Conservation (phyloP, 2,329 filamentous ascomycete species). For the Chaetomium sp. region DNA sequence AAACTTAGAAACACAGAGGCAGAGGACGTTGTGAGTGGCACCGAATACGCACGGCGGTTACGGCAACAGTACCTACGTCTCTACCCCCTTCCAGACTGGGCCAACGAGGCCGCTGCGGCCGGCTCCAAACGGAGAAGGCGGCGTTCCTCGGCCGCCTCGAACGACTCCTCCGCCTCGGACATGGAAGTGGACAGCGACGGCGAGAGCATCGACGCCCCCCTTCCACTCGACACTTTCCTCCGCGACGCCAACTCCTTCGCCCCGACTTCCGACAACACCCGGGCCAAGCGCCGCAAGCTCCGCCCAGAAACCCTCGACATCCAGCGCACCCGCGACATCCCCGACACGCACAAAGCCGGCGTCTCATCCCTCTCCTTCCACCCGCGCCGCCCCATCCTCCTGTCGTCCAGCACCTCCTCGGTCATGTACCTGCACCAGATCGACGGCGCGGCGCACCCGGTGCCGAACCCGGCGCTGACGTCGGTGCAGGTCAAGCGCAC, state of each 20-base stretch:
- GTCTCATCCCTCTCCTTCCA: slow-evolving; percentile 89
- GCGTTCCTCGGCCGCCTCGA: slow-evolving; percentile 52
- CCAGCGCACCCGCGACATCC: slow-evolving; percentile 83
- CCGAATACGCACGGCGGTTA: slow-evolving; percentile 79
- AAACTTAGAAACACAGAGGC: slow-evolving; percentile 80
- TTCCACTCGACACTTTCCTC: slow-evolving; percentile 78
- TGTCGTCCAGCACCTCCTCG: slow-evolving; percentile 84
- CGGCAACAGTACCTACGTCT: slow-evolving; percentile 72
- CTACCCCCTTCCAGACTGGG: slow-evolving; percentile 65
- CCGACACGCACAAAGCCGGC: slow-evolving; percentile 74
- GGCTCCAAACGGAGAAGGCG: slow-evolving; percentile 52
- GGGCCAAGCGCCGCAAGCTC: slow-evolving; percentile 66
- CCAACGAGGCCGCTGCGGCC: slow-evolving; percentile 46
- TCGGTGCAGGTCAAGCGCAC: slow-evolving; percentile 84
- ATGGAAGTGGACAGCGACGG: slow-evolving; percentile 49
- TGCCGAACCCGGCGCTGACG: slow-evolving; percentile 85
- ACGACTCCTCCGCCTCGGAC: slow-evolving; percentile 38
- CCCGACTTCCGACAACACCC: slow-evolving; percentile 46
- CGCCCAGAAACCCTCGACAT: slow-evolving; percentile 89
- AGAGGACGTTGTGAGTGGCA: slow-evolving; percentile 84
- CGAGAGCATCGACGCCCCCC: slow-evolving; percentile 63
- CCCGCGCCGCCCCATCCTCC: slow-evolving; percentile 80
- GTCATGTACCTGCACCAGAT: slow-evolving; percentile 90
- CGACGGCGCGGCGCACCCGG: slow-evolving; percentile 70
- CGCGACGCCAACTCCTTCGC: slow-evolving; percentile 72